These are phyloP conservation scores for Blastobotrys muscicola DNA, from an alignment of 805 yeast species.

Conservation along the genomic window DNA sequence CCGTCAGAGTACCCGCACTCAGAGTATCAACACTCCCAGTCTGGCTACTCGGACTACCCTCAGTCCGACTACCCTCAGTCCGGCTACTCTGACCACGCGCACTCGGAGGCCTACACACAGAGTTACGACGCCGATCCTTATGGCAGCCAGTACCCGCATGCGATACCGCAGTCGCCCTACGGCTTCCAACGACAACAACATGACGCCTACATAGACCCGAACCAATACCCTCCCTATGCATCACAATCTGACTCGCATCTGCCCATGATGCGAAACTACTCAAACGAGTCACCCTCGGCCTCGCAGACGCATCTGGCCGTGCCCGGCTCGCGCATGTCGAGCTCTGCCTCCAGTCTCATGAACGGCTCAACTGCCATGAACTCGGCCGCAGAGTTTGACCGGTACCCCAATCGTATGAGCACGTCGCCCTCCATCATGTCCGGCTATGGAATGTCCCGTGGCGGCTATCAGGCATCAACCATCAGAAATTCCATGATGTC, in stretches of 20 bases:
- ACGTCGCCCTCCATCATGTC: constrained; percentile 19
- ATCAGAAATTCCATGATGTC: constrained; percentile 15
- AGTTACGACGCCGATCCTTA: neutral
- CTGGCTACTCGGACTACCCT: constrained; percentile 1
- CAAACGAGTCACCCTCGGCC: neutral
- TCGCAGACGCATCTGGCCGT: constrained; percentile 7
- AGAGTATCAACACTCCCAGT: constrained; percentile 2
- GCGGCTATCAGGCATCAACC: constrained; percentile 2
- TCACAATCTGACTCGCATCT: neutral
- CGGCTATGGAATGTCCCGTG: neutral
- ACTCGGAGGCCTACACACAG: constrained; percentile 1
- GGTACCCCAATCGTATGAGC: constrained; percentile 27
- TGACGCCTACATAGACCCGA: constrained; percentile 8
- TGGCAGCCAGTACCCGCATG: neutral
- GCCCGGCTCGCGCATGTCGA: constrained; percentile 16
- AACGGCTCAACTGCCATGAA: constrained; percentile 15
- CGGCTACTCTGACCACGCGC: neutral
- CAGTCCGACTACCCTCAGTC: neutral
- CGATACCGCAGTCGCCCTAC: neutral
- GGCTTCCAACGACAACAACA: neutral
- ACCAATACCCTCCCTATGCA: constrained; percentile 1
- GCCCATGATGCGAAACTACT: neutral
- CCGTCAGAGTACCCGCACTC: neutral
- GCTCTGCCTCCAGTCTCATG: constrained; percentile 17
- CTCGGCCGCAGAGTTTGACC: constrained; percentile 24